Evolutionary conservation across 805 yeast genomes (phyloP), one percentile per base, ranked within the genome.

Genomic region (Ogataea populi-albae): DNA sequence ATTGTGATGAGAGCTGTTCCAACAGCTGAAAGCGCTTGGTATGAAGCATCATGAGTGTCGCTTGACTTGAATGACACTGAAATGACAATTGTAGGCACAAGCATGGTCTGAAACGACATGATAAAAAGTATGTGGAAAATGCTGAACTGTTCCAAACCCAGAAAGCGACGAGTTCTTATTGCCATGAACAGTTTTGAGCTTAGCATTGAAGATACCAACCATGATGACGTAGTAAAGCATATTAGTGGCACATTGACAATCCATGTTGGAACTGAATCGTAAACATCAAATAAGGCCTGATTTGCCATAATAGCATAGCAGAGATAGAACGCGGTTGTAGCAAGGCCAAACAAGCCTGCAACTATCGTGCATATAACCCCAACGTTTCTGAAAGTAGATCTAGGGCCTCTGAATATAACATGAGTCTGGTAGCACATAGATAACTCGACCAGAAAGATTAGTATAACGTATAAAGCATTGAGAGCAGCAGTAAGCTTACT

Each of bases 91-190:
- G 93, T 75, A 3, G 98, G 97, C 14, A 86, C 63, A 7, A 88
- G 57, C 71, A 89, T 73, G 0, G 95, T 79, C 59, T 93, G 98
- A 10, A 77, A 62, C 0, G 86, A 66, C 91, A 86, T 86, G 36
- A 89, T 81, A 40, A 86, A 62, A 29, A 93, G 61, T 23, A 88
- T 77, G 56, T 87, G 96, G 56, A 85, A 76, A 17, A 85, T 78
- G 43, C 82, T 89, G 52, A 89, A 86, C 55, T 86, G 95, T 52
- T 71, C 77, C 40, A 87, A 65, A 0, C 98, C 98, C 32, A 89
- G 57, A 43, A 65, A 74, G 35, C 87, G 69, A 58, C 98, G 74
- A 4, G 86, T 72, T 38, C 78, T 69, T 17, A 86, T 73, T 0
- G 96, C 95, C 30, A 73, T 36, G 17, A 69, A 55, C 33, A 93